These are phyloP conservation scores for Gyromitra esculenta DNA, from an alignment of 2,329 filamentous ascomycete genomes.

Conservation along the genomic window DNA sequence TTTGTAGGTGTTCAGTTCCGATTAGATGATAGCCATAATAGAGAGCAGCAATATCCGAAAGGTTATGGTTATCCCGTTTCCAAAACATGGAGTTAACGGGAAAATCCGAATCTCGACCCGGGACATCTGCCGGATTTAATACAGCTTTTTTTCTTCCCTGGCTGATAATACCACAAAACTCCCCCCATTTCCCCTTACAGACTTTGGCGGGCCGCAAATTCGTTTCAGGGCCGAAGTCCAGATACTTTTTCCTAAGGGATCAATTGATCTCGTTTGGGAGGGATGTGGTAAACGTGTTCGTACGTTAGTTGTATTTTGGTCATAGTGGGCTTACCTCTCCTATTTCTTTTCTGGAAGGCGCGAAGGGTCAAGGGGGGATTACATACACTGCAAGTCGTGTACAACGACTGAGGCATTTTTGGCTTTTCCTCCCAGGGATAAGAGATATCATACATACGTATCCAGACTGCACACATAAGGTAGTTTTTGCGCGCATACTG, in stretches of 20 bases:
- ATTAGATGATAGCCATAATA: neutral
- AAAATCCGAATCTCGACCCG: constrained; percentile 1
- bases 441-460: constrained; percentile 8
- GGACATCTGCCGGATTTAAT: neutral
- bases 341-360: constrained; percentile 44
- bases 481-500: constrained; percentile 19
- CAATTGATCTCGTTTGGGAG: constrained; percentile 18
- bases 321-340: constrained; percentile 4
- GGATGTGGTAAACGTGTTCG: constrained; percentile 9
- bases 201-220: constrained; percentile 19
- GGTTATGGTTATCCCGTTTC: constrained; percentile 4
- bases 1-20: neutral
- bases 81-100: constrained; percentile 3
- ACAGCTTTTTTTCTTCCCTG: neutral
- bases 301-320: neutral
- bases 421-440: constrained; percentile 3
- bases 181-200: constrained; percentile 2
- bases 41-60: neutral
- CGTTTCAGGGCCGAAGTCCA: constrained; percentile 15
- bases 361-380: neutral
- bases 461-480: constrained; percentile 17
- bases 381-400: constrained; percentile 6
- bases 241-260: neutral
- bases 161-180: constrained; percentile 5
- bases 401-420: constrained; percentile 38